Conservation (phyloP, 306 rosid genomes). For the Prunus davidiana region DNA sequence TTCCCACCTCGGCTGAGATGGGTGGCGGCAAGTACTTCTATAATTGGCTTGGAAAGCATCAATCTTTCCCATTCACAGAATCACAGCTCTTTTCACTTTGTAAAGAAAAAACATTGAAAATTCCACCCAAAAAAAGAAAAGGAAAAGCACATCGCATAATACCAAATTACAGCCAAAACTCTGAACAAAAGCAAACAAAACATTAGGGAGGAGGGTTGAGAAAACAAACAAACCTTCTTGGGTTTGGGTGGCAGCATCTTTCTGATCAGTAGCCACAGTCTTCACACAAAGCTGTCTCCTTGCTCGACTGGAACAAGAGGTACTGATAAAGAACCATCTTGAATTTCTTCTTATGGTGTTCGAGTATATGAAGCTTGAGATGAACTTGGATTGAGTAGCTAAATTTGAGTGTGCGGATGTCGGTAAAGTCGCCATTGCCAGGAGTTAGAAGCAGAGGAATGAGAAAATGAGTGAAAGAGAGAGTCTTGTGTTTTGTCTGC, state of each 20-base stretch:
- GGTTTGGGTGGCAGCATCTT: conserved; percentile 21
- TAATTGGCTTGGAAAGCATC: not conserved
- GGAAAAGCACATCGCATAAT: not conserved
- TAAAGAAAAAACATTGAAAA: not conserved
- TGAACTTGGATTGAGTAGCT: conserved; percentile 11
- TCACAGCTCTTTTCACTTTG: not conserved
- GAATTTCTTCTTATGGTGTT: conserved; percentile 26
- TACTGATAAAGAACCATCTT: conserved; percentile 28
- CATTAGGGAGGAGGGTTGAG: not conserved
- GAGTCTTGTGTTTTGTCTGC: conserved; percentile 23
- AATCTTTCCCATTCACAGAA: not conserved
- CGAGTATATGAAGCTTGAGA: conserved; percentile 32
- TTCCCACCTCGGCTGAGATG: not conserved
- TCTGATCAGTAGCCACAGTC: conserved; percentile 43
- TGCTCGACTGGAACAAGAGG: conserved; percentile 26
- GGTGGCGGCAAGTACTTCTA: not conserved
- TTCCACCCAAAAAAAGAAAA: no score
- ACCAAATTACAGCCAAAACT: conserved; percentile 16
- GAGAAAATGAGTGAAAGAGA: conserved; percentile 37
- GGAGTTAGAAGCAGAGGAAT: not conserved
- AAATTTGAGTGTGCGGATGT: conserved; percentile 35
- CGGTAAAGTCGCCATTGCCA: conserved; percentile 63
- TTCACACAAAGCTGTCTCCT: conserved; percentile 40
- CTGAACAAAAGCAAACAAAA: not conserved
- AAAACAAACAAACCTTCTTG: conserved; percentile 34